phyloP scores from a whole-genome alignment of 495 filamentous ascomycete species.

The Thozetella sp. region DNA sequence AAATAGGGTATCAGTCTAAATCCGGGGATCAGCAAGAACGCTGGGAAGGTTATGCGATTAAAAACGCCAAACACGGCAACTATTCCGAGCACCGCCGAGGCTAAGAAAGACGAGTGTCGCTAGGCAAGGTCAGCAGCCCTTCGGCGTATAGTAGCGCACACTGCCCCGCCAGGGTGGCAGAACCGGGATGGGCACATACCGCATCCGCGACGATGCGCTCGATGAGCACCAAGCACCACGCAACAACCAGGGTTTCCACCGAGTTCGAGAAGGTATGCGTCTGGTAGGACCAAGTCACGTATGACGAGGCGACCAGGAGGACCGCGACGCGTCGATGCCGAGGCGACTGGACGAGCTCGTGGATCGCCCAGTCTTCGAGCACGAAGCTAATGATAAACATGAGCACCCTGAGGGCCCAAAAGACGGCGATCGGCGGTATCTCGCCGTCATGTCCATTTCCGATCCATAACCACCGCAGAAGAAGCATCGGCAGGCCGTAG shows the following conservation, averaged over 20 bases:
- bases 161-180: not conserved
- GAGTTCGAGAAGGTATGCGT: conserved; percentile 99
- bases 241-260: conserved; percentile 87
- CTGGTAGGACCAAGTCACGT: conserved; percentile 99
- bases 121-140: conserved; percentile 27
- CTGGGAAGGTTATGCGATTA: conserved; percentile 96
- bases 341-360: conserved; percentile 80
- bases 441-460: conserved; percentile 58
- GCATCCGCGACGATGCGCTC: conserved; percentile 77
- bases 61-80: conserved; percentile 85
- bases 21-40: conserved; percentile 80
- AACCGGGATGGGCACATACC: conserved; percentile 62
- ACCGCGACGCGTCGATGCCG: conserved; percentile 72
- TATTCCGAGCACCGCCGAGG: conserved; percentile 75
- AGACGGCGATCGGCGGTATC: conserved; percentile 72
- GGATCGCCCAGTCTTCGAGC: conserved; percentile 93
- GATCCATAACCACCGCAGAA: conserved; percentile 85
- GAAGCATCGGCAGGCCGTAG: conserved; percentile 89
- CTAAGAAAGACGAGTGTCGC: conserved; percentile 73
- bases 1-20: conserved; percentile 85
- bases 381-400: conserved; percentile 97
- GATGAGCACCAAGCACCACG: conserved; percentile 90
- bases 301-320: conserved; percentile 86
- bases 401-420: conserved; percentile 80
- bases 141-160: not conserved